Percentiles rank a stretch among this genome's conserved stretches.
Conservation (phyloP, 352 stramenopile species). For the Phytophthora pseudosyringae region DNA sequence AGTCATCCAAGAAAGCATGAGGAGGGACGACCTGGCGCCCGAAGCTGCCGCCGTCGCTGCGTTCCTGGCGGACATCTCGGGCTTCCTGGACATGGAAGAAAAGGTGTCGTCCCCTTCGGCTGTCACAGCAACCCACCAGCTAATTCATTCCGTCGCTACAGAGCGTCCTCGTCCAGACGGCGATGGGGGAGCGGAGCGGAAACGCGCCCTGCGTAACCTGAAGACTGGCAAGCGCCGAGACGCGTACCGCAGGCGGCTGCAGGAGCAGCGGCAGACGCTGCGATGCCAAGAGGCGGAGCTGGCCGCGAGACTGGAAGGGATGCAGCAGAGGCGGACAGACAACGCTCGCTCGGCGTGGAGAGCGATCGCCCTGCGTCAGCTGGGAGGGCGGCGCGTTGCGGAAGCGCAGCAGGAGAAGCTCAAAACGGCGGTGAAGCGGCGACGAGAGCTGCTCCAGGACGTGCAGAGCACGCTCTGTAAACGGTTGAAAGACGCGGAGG, state of each 20-base stretch:
- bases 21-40: constrained; percentile 5
- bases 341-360: constrained; percentile 14
- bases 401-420: constrained; percentile 23
- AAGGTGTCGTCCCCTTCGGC: not conserved
- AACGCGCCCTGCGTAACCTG: constrained; percentile 20
- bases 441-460: constrained; percentile 22
- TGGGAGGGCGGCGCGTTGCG: constrained; percentile 13
- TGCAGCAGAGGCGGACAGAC: constrained; percentile 1
- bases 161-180: constrained; percentile 5
- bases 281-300: constrained; percentile 26
- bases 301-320: constrained; percentile 9
- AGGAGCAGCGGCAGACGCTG: constrained; percentile 25
- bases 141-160: not conserved
- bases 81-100: constrained; percentile 22
- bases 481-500: constrained; percentile 13
- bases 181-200: constrained; percentile 9
- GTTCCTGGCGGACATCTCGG: constrained; percentile 29
- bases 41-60: constrained; percentile 21
- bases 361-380: constrained; percentile 26
- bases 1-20: not conserved
- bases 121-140: not conserved
- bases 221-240: constrained; percentile 29
- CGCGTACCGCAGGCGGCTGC: constrained; percentile 23
- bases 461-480: constrained; percentile 16
- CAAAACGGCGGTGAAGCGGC: constrained; percentile 17